phyloP scores from a whole-genome alignment of 192 early-diverging fungal species.

The Backusella circina region DNA sequence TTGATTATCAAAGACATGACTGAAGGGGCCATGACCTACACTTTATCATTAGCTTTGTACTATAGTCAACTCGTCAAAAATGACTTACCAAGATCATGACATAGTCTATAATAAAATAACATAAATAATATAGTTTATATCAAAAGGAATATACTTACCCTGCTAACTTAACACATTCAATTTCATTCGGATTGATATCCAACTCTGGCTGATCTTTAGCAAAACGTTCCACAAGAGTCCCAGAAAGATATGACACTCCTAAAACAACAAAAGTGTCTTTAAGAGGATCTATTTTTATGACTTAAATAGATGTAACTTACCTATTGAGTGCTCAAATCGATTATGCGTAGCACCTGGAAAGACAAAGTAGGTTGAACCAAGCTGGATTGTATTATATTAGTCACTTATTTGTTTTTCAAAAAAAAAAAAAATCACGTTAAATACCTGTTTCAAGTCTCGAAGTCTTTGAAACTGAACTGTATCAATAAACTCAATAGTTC shows the following conservation, averaged over 20 bases:
- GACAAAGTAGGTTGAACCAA: conserved; percentile 85
- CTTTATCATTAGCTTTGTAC: not conserved
- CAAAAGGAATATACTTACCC: conserved; percentile 37
- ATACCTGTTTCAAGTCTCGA: conserved; percentile 82
- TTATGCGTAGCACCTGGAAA: conserved; percentile 95
- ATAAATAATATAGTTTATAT: not conserved
- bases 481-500: conserved; percentile 73
- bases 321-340: conserved; percentile 91
- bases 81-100: conserved; percentile 80
- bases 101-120: conserved; percentile 49
- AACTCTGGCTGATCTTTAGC: conserved; percentile 74
- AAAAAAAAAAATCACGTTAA: not conserved
- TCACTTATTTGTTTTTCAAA: not conserved
- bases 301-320: no score
- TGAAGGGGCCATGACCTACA: conserved; percentile 91
- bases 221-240: conserved; percentile 67
- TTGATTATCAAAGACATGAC: conserved; percentile 91
- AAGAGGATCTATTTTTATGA: no score
- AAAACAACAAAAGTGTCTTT: conserved; percentile 14
- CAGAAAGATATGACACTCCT: conserved; percentile 83
- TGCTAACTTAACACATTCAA: conserved; percentile 84
- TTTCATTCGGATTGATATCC: conserved; percentile 72
- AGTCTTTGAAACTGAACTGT: conserved; percentile 96
- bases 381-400: conserved; percentile 17
- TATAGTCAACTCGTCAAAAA: not conserved